Evolutionary conservation across 495 filamentous ascomycete species (phyloP).

Genomic region (Hypoxylon rickii): DNA sequence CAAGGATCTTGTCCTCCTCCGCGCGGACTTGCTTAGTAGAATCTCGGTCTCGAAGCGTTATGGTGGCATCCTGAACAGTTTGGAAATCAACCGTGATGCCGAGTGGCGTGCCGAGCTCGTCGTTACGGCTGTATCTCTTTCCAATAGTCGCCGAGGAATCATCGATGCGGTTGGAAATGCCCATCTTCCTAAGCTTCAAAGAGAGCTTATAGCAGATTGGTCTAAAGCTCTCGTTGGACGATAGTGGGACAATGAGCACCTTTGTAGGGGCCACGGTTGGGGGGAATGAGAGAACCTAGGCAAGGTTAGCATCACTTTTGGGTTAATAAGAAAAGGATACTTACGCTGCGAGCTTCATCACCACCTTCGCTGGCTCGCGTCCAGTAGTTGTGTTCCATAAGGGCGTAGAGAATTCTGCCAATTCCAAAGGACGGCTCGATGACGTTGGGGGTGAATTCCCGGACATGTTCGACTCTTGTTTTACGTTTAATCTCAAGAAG

Average conservation of each 20-base stretch:
- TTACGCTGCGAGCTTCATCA: conserved; percentile 70
- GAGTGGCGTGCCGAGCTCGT: conserved; percentile 74
- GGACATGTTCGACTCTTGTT: conserved; percentile 56
- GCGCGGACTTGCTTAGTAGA: conserved; percentile 73
- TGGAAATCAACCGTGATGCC: conserved; percentile 78
- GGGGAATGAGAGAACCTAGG: conserved; percentile 73
- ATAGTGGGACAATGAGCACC: conserved; percentile 75
- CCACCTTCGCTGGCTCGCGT: conserved; percentile 65
- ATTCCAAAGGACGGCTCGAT: conserved; percentile 77
- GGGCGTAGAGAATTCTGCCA: conserved; percentile 66
- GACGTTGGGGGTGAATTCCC: conserved; percentile 70
- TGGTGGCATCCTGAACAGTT: conserved; percentile 68
- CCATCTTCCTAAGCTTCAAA: conserved; percentile 61
- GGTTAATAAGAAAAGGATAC: conserved; percentile 21
- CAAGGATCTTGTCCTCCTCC: conserved; percentile 62
- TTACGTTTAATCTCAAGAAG: conserved; percentile 61
- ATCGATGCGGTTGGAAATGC: conserved; percentile 69
- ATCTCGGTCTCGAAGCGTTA: conserved; percentile 76
- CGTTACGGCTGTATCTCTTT: conserved; percentile 74
- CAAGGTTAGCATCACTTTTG: conserved; percentile 24
- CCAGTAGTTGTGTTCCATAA: conserved; percentile 70
- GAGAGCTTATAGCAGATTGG: conserved; percentile 61
- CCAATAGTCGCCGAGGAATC: conserved; percentile 72
- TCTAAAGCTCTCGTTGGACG: conserved; percentile 62
- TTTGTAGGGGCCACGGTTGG: conserved; percentile 75